Evolutionary conservation across 192 early-diverging fungal species (phyloP).

Genomic region (Chytriomyces hyalinus): DNA sequence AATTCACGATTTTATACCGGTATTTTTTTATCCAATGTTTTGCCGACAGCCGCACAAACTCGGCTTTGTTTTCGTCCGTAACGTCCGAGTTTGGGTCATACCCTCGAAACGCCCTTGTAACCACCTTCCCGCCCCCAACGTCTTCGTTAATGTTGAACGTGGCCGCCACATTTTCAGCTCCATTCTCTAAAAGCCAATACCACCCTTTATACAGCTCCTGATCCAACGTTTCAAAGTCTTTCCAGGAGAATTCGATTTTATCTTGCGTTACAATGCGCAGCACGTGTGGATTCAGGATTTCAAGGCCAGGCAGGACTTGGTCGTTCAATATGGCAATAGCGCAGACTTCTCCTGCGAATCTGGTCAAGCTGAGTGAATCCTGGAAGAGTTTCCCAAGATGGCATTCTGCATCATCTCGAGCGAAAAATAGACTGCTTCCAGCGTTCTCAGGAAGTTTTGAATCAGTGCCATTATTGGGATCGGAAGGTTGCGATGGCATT

Average conservation of each 20-base stretch:
- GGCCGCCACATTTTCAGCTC: background rate
- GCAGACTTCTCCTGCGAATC: slow-evolving; percentile 19
- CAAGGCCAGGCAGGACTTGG: slow-evolving; percentile 18
- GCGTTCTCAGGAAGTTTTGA: background rate
- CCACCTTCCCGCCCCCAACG: background rate
- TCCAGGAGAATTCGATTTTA: slow-evolving; percentile 12
- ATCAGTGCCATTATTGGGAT: background rate
- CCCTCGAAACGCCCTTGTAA: slow-evolving; percentile 16
- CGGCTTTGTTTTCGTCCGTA: slow-evolving; percentile 7
- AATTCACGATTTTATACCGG: slow-evolving; percentile 25
- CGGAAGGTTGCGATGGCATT: no score
- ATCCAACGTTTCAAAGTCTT: slow-evolving; percentile 26
- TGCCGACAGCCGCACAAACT: slow-evolving; percentile 10
- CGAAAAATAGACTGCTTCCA: slow-evolving; percentile 5
- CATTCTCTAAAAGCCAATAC: slow-evolving; percentile 11
- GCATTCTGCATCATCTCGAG: background rate
- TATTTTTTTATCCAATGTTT: background rate
- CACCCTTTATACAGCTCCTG: slow-evolving; percentile 11
- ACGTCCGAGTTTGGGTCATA: background rate
- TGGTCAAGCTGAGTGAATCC: background rate
- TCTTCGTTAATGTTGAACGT: background rate
- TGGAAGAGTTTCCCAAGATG: background rate
- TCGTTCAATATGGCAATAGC: slow-evolving; percentile 14
- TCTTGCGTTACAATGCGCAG: slow-evolving; percentile 17
- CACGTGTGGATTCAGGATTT: slow-evolving; percentile 9